A percentile compares a stretch with the other conserved stretches of the same genome.
phyloP scores from a whole-genome alignment of 495 filamentous ascomycete genomes.

The Trichoderma asperelloides region DNA sequence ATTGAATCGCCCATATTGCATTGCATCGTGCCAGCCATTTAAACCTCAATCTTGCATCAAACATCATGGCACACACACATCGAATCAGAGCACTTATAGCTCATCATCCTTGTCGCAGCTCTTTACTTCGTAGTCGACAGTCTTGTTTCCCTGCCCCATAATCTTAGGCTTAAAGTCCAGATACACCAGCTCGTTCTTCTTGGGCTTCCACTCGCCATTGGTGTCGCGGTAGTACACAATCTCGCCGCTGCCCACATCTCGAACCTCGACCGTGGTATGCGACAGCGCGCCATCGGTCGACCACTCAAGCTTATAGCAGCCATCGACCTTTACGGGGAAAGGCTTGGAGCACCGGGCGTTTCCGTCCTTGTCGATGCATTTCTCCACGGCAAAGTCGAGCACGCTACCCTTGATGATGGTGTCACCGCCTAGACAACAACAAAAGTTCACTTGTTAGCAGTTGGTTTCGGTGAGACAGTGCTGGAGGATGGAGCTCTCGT shows the following conservation, averaged over 20 bases:
- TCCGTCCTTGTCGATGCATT: slow-evolving; percentile 25
- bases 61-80: too few species aligned
- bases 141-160: slow-evolving; percentile 27
- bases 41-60: too few species aligned
- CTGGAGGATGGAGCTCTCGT: not conserved
- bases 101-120: slow-evolving; percentile 23
- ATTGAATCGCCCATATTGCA: too few species aligned
- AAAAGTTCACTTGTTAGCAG: not conserved
- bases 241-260: slow-evolving; percentile 27
- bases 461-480: not conserved
- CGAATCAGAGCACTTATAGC: not conserved
- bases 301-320: slow-evolving; percentile 32
- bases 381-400: slow-evolving; percentile 27
- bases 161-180: slow-evolving; percentile 36
- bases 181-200: slow-evolving; percentile 30
- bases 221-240: slow-evolving; percentile 33
- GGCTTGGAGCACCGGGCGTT: slow-evolving; percentile 27
- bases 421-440: not conserved
- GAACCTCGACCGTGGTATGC: slow-evolving; percentile 32
- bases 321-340: slow-evolving; percentile 23
- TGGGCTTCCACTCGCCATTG: slow-evolving; percentile 30
- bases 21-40: too few species aligned
- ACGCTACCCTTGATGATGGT: slow-evolving; percentile 21
- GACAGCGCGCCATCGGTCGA: slow-evolving; percentile 25
- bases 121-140: slow-evolving; percentile 27